These are phyloP conservation scores for Auxenochlorella pyrenoidosa DNA, from an alignment of 139 green algal species.

Conservation along the genomic window DNA sequence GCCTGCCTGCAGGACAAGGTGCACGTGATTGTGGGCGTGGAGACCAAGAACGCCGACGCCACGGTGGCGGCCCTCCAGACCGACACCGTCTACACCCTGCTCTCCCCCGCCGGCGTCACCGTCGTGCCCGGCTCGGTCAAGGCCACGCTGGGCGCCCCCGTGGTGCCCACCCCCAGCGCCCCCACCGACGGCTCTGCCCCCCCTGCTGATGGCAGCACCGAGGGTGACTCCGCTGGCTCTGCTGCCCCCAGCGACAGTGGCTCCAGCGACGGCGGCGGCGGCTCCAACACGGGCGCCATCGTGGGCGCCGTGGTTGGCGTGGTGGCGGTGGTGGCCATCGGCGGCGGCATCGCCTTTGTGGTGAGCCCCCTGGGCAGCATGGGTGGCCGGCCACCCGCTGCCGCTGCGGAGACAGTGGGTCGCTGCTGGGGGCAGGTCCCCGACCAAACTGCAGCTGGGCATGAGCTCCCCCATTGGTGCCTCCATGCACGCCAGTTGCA, in stretches of 20 bases:
- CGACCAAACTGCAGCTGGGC: too few relatives aligned
- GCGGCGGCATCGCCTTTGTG: neutral
- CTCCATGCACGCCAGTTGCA: too few relatives aligned
- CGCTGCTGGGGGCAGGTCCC: too few relatives aligned
- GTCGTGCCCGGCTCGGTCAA: slow-evolving; percentile 23
- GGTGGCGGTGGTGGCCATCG: neutral
- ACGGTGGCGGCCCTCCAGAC: neutral
- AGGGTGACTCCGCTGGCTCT: neutral
- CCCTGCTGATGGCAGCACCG: neutral
- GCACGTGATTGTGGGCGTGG: slow-evolving; percentile 6
- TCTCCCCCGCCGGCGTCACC: slow-evolving; percentile 16
- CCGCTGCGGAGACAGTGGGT: too few relatives aligned
- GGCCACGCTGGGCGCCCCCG: slow-evolving; percentile 22
- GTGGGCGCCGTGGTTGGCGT: slow-evolving; percentile 27
- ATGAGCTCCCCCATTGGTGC: too few relatives aligned
- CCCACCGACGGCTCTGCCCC: neutral
- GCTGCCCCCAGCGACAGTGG: neutral
- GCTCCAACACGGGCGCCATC: slow-evolving; percentile 28
- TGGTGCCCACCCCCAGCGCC: neutral
- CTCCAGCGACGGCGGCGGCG: slow-evolving; percentile 5
- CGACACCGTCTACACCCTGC: slow-evolving; percentile 33
- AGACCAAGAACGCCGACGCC: slow-evolving; percentile 22
- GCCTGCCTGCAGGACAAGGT: slow-evolving; percentile 3
- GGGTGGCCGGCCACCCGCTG: too few relatives aligned
- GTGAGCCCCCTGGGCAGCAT: neutral